phyloP scores from a whole-genome alignment of 768 basidiomycete species.

The Russula vinacea region DNA sequence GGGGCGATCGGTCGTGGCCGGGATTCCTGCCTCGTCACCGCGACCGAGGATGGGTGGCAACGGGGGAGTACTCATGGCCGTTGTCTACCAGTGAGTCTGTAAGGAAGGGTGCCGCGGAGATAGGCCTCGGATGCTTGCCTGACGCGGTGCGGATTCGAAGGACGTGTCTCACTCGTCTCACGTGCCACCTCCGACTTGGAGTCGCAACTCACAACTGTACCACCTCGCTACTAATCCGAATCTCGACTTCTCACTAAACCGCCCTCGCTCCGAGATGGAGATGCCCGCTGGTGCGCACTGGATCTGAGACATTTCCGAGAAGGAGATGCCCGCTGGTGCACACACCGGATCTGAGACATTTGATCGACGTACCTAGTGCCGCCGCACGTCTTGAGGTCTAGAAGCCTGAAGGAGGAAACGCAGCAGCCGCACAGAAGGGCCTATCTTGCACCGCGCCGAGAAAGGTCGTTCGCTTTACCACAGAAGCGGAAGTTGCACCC shows the following conservation, averaged over 20 bases:
- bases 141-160: no score
- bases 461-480: neutral
- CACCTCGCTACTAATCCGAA: no score
- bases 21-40: conserved; percentile 11
- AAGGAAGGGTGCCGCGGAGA: neutral
- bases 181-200: neutral
- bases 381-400: neutral
- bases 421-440: neutral
- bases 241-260: no score
- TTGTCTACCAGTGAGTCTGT: neutral
- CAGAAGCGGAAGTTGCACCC: neutral
- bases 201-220: no score
- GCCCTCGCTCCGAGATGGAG: neutral
- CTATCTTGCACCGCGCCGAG: neutral
- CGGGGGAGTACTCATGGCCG: conserved; percentile 13
- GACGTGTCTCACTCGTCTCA: no score
- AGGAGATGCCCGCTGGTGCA: neutral
- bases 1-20: conserved; percentile 30
- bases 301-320: neutral
- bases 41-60: neutral
- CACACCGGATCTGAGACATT: neutral
- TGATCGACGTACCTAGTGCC: neutral
- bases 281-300: neutral
- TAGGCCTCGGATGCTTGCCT: no score
- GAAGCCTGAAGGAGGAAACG: no score